Percentiles rank a stretch among this genome's conserved stretches.
Evolutionary conservation across 2,329 filamentous ascomycete species (phyloP).

Genomic region (Huntiella omanensis): DNA sequence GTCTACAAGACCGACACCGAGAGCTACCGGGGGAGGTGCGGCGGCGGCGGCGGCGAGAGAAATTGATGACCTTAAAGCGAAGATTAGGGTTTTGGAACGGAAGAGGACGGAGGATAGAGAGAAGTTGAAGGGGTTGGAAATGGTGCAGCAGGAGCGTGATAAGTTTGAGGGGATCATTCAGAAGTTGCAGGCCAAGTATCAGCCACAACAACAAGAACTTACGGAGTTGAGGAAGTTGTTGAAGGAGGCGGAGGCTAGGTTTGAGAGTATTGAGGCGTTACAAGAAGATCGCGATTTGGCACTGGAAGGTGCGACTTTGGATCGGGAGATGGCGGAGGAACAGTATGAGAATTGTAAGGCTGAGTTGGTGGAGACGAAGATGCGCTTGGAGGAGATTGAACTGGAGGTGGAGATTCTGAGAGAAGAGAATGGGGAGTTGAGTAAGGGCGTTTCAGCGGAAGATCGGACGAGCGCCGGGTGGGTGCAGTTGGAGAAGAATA

Average conservation of each 20-base stretch:
- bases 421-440: conserved; percentile 72
- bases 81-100: conserved; percentile 70
- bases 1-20: conserved; percentile 7
- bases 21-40: conserved; percentile 22
- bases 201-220: conserved; percentile 66
- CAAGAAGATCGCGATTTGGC: conserved; percentile 73
- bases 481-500: conserved; percentile 80
- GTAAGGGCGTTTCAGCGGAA: conserved; percentile 70
- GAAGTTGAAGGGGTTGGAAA: conserved; percentile 60
- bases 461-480: conserved; percentile 74
- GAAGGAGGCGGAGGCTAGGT: conserved; percentile 52
- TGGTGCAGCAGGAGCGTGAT: conserved; percentile 56
- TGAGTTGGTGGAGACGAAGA: conserved; percentile 60
- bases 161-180: conserved; percentile 72
- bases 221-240: conserved; percentile 55
- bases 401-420: conserved; percentile 72
- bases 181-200: conserved; percentile 76
- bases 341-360: conserved; percentile 64
- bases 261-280: conserved; percentile 36
- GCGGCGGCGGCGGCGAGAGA: conserved; percentile 41
- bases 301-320: conserved; percentile 71
- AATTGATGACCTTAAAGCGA: conserved; percentile 75
- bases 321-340: conserved; percentile 93
- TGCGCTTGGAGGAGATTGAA: conserved; percentile 65
- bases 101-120: conserved; percentile 74